Base-by-base conservation (phyloP, 2,329 filamentous ascomycete species). In the Alternaria atra region DNA sequence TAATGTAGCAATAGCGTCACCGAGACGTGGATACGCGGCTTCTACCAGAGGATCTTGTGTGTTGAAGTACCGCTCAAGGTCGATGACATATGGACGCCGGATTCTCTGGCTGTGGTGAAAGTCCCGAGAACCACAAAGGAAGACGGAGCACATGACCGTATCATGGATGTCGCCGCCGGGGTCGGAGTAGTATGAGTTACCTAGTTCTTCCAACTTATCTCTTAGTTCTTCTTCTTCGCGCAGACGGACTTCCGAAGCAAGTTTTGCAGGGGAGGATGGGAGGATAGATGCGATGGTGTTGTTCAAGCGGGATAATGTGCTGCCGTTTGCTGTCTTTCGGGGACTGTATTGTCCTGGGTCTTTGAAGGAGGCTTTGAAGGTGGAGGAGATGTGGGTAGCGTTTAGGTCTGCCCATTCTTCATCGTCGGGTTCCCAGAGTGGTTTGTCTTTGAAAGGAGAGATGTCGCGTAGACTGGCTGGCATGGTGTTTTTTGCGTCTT, bases 1-100 rank as follows among this genome's bases (percentile, higher is more conserved):
- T 0, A 69, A 32, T 0, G 69, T 71, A 5, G 67, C 66, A 6
- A 67, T 39, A 2, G 59, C 66, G 42, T 65, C 63, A 43, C 64
- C 56, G 4, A 71, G 64, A 13, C 69, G 60, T 3, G 67, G 67
- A 8, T 50, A 39, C 0, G 62, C 58, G 9, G 57, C 34, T 17
- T n/a, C 25, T 1, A 65, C 17, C 2, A 68, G 5, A 0, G 15
- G 4, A 39, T 64, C 44, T 1, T 37, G 6, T 1, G 52, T 25
- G 0, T 5, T 20, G 20, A 64, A 61, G 34, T 67, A 68, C 1
- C 29, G 34, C 0, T 40, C 47, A 0, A 64, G 48, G 25, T 65
- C 46, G 25, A 68, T 25, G 29, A 65, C 40, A 37, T 67, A 55
- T 5, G 46, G 46, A 8, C 6, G 1, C 13, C 46, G 46, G 46